A percentile compares a stretch with the other conserved stretches of the same genome.
These are phyloP conservation scores for Fonsecaea pugnacius DNA, from an alignment of 2,329 filamentous ascomycete genomes.

Conservation along the genomic window DNA sequence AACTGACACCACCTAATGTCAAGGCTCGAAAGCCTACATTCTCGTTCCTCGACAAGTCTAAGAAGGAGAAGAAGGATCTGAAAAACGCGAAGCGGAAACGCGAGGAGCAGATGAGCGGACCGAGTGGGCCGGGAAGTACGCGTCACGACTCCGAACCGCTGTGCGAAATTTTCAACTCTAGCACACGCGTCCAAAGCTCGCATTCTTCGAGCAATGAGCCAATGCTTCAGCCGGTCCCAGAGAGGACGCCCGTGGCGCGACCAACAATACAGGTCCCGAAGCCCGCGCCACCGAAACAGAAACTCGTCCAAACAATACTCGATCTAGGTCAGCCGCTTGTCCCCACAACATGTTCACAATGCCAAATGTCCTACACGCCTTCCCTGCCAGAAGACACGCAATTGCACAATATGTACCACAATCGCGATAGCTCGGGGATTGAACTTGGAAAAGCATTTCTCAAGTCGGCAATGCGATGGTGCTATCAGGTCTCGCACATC, in stretches of 20 bases:
- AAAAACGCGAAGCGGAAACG: constrained; percentile 48
- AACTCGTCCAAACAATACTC: constrained; percentile 64
- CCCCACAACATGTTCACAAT: constrained; percentile 62
- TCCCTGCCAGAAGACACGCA: constrained; percentile 65
- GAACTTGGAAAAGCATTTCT: constrained; percentile 64
- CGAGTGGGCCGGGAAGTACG: constrained; percentile 30
- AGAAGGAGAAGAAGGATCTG: constrained; percentile 34
- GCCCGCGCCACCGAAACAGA: constrained; percentile 32
- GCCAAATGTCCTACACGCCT: constrained; percentile 70
- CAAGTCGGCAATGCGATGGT: constrained; percentile 56
- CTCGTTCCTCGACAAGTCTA: constrained; percentile 47
- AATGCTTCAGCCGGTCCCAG: constrained; percentile 14
- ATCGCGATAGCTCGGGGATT: constrained; percentile 64
- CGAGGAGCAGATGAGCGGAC: constrained; percentile 40
- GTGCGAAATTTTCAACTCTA: constrained; percentile 36
- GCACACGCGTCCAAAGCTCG: constrained; percentile 26
- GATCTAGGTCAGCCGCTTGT: constrained; percentile 55
- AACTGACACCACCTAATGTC: constrained; percentile 48
- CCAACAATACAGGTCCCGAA: constrained; percentile 23
- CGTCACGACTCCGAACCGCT: constrained; percentile 37
- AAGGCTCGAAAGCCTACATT: constrained; percentile 56
- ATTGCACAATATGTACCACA: constrained; percentile 68
- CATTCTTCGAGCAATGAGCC: constrained; percentile 18
- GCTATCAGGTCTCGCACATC: constrained; percentile 56
- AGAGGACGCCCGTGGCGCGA: constrained; percentile 15